Conservation (phyloP, 352 stramenopile species). For the Phytopythium delawarense region DNA sequence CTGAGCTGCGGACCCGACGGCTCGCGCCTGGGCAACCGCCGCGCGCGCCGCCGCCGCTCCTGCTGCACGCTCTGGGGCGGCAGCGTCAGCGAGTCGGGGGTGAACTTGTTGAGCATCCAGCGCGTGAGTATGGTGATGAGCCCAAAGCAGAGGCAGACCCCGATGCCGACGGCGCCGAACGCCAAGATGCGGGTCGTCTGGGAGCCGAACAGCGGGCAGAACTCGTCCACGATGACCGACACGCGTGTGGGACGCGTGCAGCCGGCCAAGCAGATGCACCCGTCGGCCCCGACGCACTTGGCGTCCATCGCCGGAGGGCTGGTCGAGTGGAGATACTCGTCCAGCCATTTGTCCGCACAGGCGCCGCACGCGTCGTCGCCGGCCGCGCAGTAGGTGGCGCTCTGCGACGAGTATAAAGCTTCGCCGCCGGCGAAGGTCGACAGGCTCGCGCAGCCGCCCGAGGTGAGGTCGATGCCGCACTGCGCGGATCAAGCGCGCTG, state of each 20-base stretch:
- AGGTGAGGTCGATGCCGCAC: conserved; percentile 28
- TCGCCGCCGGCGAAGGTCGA: conserved; percentile 4
- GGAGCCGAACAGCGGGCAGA: conserved; percentile 16
- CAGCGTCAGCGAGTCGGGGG: conserved; percentile 2
- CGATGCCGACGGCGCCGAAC: conserved; percentile 16
- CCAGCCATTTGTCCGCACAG: conserved; percentile 23
- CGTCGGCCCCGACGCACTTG: conserved; percentile 25
- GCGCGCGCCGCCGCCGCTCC: not conserved
- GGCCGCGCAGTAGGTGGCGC: conserved; percentile 34
- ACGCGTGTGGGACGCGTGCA: conserved; percentile 27
- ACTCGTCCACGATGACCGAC: conserved; percentile 18
- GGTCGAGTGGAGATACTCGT: conserved; percentile 7
- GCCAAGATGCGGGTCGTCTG: conserved; percentile 20
- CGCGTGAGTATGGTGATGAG: not conserved
- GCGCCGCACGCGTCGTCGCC: conserved; percentile 22
- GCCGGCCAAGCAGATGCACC: conserved; percentile 39
- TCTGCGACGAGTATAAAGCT: conserved; percentile 18
- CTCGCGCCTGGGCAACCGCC: conserved; percentile 4
- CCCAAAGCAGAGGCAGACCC: conserved; percentile 6
- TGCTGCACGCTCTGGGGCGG: not conserved
- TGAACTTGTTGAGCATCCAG: conserved; percentile 1
- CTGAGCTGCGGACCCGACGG: conserved; percentile 21
- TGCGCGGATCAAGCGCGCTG: conserved; percentile 2
- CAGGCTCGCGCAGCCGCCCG: conserved; percentile 19
- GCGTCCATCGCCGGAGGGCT: not conserved